These are phyloP conservation scores for Sugiyamaella chiloensis DNA, from an alignment of 805 yeast species.

Conservation along the genomic window DNA sequence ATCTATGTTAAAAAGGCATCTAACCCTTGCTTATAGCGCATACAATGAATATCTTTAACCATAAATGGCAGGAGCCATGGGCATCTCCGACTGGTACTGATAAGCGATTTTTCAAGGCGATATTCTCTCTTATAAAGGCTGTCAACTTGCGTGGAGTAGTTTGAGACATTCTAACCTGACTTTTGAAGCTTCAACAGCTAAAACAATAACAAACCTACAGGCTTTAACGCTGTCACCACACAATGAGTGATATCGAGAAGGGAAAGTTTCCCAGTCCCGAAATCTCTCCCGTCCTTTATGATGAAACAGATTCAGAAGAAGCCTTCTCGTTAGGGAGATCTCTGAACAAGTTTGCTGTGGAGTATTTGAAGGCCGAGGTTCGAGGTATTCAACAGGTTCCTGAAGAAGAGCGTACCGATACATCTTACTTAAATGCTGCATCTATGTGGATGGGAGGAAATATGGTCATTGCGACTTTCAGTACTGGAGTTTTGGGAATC, in stretches of 20 bases:
- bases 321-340: background rate
- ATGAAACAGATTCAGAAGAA: background rate
- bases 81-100: too few species aligned
- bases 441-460: slow-evolving; percentile 92
- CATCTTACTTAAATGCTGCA: slow-evolving; percentile 64
- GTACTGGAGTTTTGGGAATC: slow-evolving; percentile 71
- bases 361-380: slow-evolving; percentile 42
- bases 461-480: slow-evolving; percentile 76
- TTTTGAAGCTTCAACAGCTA: too few species aligned
- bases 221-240: too few species aligned
- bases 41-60: too few species aligned
- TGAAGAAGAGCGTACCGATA: slow-evolving; percentile 72
- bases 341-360: background rate
- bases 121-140: too few species aligned
- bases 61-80: too few species aligned
- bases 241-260: background rate
- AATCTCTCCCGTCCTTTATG: background rate
- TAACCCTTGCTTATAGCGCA: too few species aligned
- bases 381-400: slow-evolving; percentile 80
- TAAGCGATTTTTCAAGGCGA: too few species aligned
- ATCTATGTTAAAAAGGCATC: too few species aligned
- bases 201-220: too few species aligned
- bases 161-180: too few species aligned
- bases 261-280: background rate
- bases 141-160: too few species aligned